phyloP scores from a whole-genome alignment of 75 land plant genomes.

The Selaginella tamariscina region DNA sequence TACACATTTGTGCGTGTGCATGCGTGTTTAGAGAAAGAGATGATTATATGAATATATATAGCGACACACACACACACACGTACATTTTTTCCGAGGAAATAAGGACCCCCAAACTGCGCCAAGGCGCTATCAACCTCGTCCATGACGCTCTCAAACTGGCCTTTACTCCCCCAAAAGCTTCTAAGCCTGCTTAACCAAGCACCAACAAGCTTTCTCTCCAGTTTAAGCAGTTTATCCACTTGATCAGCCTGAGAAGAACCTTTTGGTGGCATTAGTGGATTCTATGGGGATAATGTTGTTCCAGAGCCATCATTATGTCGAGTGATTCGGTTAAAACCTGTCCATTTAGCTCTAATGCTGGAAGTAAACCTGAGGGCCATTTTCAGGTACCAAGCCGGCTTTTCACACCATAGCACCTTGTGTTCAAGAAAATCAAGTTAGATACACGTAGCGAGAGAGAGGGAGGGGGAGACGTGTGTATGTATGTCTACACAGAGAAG shows the following conservation, averaged over 20 bases:
- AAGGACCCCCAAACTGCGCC: conserved; percentile 22
- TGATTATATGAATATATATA: no score
- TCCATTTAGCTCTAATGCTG: conserved; percentile 21
- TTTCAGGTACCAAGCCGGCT: conserved; percentile 27
- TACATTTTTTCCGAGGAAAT: conserved; percentile 27
- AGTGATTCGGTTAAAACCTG: conserved; percentile 23
- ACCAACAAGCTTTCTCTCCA: conserved; percentile 20
- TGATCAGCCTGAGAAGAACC: conserved; percentile 10
- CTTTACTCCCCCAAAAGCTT: conserved; percentile 14
- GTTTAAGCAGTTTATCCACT: conserved; percentile 14
- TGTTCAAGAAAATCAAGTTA: no score
- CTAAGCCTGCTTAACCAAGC: conserved; percentile 23
- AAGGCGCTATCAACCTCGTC: conserved; percentile 18
- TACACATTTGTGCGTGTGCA: neutral
- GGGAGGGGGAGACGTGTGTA: no score
- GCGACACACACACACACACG: no score
- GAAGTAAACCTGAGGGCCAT: conserved; percentile 31
- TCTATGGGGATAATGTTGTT: conserved; percentile 17
- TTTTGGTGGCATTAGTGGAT: conserved; percentile 20
- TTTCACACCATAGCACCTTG: conserved; percentile 28
- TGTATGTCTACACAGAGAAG: no score
- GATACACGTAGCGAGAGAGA: no score
- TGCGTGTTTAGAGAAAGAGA: neutral
- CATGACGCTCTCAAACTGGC: conserved; percentile 15
- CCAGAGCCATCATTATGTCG: conserved; percentile 29